These are phyloP conservation scores for Withania somnifera DNA, from an alignment of 305 asterid genomes.

Conservation along the genomic window DNA sequence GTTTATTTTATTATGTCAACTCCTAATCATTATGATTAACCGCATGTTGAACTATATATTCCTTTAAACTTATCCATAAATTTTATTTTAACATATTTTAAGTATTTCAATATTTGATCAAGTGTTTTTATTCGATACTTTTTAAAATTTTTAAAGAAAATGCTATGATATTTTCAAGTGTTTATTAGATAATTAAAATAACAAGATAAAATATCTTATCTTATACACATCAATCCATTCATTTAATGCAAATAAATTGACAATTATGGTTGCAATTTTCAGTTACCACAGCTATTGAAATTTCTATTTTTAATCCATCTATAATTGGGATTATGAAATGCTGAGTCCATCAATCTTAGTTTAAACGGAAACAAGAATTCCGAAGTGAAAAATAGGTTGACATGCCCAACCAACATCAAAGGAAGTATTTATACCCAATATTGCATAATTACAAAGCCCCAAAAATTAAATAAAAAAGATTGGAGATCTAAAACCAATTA, in stretches of 20 bases:
- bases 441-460: slow-evolving; percentile 25
- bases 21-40: neutral
- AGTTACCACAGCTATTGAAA: neutral
- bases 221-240: neutral
- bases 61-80: too few species aligned
- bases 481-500: neutral
- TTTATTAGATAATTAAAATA: neutral
- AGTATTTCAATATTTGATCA: too few species aligned
- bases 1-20: too few species aligned
- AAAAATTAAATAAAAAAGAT: slow-evolving; percentile 10
- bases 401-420: neutral
- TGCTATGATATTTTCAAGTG: neutral
- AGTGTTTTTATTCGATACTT: neutral
- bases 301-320: neutral
- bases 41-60: neutral
- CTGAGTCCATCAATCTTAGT: neutral
- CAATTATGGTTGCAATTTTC: neutral
- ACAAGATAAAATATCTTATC: neutral
- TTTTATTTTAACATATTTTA: too few species aligned
- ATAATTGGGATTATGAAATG: neutral
- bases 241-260: neutral
- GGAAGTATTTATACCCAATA: slow-evolving; percentile 15
- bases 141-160: neutral
- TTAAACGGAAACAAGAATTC: neutral
- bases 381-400: neutral